These are phyloP conservation scores for Volvox reticuliferus DNA, from an alignment of 139 green algal species.

Conservation along the genomic window DNA sequence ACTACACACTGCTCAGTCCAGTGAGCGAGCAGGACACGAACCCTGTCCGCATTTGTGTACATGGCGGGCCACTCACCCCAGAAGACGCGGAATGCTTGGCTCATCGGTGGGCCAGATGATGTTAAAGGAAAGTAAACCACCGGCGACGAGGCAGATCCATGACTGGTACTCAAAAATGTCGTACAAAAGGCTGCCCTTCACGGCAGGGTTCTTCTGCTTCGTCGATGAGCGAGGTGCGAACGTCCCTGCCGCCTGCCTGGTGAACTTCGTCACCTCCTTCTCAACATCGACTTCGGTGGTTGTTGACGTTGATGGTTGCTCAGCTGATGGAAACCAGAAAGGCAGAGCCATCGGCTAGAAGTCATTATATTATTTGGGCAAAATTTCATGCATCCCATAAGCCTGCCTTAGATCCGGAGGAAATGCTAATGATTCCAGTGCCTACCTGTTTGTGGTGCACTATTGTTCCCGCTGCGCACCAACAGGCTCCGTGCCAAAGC, in stretches of 20 bases:
- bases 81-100: conserved; percentile 90
- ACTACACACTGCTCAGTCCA: too few relatives aligned
- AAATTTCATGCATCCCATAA: background rate
- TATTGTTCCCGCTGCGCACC: conserved; percentile 11
- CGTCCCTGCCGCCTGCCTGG: conserved; percentile 79
- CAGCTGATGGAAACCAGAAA: background rate
- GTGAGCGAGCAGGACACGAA: too few relatives aligned
- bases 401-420: too few relatives aligned
- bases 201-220: conserved; percentile 85
- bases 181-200: conserved; percentile 85
- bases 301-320: conserved; percentile 10
- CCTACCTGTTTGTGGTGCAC: conserved; percentile 14
- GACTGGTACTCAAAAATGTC: conserved; percentile 89
- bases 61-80: conserved; percentile 78
- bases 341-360: background rate
- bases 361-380: background rate
- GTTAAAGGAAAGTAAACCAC: conserved; percentile 95
- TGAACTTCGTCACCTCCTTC: conserved; percentile 74
- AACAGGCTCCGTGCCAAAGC: background rate
- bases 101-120: conserved; percentile 94
- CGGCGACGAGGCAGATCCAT: conserved; percentile 80
- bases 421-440: background rate
- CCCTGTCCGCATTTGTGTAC: too few relatives aligned
- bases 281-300: conserved; percentile 36
- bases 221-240: conserved; percentile 89